Percentiles rank a stretch among this genome's conserved stretches.
Conservation (phyloP, 2,329 filamentous ascomycete species). For the Hirsutella rhossiliensis region DNA sequence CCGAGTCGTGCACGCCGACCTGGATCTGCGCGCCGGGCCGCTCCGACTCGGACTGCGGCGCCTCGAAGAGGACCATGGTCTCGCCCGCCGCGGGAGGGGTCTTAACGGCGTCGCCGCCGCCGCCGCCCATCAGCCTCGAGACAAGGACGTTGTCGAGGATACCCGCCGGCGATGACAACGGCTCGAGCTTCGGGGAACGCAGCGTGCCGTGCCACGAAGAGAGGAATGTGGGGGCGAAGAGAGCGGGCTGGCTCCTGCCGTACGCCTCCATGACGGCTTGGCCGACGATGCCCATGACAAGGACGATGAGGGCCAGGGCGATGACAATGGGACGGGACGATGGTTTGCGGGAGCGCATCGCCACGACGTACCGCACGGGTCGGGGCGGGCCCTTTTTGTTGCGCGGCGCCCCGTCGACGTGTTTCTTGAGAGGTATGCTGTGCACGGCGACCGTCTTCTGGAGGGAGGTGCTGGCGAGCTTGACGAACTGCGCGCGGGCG, state of each 20-base stretch:
- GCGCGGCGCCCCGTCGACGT: constrained; percentile 21
- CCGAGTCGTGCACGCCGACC: constrained; percentile 33
- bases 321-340: constrained; percentile 39
- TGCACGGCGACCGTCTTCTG: constrained; percentile 72
- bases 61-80: constrained; percentile 10
- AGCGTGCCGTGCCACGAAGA: constrained; percentile 30
- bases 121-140: constrained; percentile 23
- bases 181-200: constrained; percentile 12
- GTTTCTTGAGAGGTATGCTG: constrained; percentile 54
- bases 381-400: constrained; percentile 27
- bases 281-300: constrained; percentile 49
- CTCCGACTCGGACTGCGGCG: constrained; percentile 7
- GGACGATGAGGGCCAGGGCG: constrained; percentile 41
- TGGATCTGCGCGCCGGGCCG: constrained; percentile 13
- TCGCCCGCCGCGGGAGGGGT: constrained; percentile 14
- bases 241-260: constrained; percentile 40
- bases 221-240: constrained; percentile 44
- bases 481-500: constrained; percentile 34
- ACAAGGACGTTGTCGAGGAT: constrained; percentile 18
- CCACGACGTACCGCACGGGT: constrained; percentile 59
- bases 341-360: constrained; percentile 39
- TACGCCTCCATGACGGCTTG: constrained; percentile 53
- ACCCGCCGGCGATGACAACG: constrained; percentile 7
- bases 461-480: constrained; percentile 71
- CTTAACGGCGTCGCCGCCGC: constrained; percentile 8